These are phyloP conservation scores for Salinomyces thailandicus DNA, from an alignment of 2,329 filamentous ascomycete species.

Conservation along the genomic window DNA sequence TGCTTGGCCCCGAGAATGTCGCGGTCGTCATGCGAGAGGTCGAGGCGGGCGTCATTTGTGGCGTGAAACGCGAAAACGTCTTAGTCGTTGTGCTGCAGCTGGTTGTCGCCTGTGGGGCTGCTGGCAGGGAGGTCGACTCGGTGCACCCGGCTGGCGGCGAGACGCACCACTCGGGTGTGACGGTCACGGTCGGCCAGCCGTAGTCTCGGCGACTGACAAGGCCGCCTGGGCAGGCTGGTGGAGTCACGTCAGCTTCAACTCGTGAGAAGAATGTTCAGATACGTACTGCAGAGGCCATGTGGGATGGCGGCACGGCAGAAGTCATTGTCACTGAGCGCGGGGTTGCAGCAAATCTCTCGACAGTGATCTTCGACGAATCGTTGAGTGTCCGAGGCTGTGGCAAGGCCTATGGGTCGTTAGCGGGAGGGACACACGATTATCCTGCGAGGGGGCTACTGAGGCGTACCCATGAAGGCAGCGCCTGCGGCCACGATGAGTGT, in stretches of 20 bases:
- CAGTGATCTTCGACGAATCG: neutral
- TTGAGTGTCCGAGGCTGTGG: neutral
- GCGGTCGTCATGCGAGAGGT: neutral
- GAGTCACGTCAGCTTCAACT: neutral
- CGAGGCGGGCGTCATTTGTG: neutral
- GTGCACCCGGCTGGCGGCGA: neutral
- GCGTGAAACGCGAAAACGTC: neutral
- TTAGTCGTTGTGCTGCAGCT: neutral
- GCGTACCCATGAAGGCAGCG: neutral
- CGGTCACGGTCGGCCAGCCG: neutral
- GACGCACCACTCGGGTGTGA: conserved; percentile 1
- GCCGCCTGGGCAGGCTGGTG: neutral
- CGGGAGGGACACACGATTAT: too few species aligned
- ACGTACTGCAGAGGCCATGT: neutral
- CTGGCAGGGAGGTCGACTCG: too few species aligned
- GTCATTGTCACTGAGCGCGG: neutral
- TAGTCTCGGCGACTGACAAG: neutral
- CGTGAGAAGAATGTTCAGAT: too few species aligned
- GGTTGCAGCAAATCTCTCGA: neutral
- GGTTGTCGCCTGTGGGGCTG: neutral
- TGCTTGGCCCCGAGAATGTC: neutral
- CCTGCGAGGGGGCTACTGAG: too few species aligned
- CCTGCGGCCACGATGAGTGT: neutral
- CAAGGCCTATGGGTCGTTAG: neutral
- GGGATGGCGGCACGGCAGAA: neutral